phyloP scores from a whole-genome alignment of 192 early-diverging fungal species.

The Pilaira anomala region DNA sequence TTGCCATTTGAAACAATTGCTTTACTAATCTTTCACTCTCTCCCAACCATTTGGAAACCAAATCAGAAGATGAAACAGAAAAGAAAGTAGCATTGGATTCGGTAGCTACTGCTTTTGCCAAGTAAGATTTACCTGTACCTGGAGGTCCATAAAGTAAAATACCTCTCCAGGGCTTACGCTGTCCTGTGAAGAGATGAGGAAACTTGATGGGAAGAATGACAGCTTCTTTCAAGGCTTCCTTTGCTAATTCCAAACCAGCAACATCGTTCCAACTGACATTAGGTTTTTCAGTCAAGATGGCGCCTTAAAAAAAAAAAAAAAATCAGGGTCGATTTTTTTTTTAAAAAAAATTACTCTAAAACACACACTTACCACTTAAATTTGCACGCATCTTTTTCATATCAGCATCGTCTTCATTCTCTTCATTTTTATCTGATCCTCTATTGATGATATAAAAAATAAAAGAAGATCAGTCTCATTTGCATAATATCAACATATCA shows the following conservation, averaged over 20 bases:
- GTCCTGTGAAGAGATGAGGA: constrained; percentile 94
- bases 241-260: constrained; percentile 96
- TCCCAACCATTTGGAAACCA: constrained; percentile 99
- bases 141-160: constrained; percentile 98
- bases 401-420: constrained; percentile 67
- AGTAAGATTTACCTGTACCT: constrained; percentile 95
- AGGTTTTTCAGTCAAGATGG: constrained; percentile 95
- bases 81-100: constrained; percentile 99
- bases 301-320: too few relatives aligned
- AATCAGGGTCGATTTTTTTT: constrained; percentile 68
- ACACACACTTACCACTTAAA: constrained; percentile 40
- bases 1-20: constrained; percentile 98
- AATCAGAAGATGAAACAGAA: constrained; percentile 90
- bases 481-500: too few relatives aligned
- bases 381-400: constrained; percentile 71
- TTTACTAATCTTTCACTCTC: constrained; percentile 98
- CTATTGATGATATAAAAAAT: constrained; percentile 25
- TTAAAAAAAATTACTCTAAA: too few relatives aligned
- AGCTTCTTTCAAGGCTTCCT: constrained; percentile 96
- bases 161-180: constrained; percentile 95
- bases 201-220: constrained; percentile 98
- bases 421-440: constrained; percentile 35
- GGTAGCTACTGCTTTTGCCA: constrained; percentile 99
- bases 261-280: constrained; percentile 93
- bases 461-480: constrained; percentile 46